Conservation (phyloP, 75 land plant genomes). For the Picea glauca region DNA sequence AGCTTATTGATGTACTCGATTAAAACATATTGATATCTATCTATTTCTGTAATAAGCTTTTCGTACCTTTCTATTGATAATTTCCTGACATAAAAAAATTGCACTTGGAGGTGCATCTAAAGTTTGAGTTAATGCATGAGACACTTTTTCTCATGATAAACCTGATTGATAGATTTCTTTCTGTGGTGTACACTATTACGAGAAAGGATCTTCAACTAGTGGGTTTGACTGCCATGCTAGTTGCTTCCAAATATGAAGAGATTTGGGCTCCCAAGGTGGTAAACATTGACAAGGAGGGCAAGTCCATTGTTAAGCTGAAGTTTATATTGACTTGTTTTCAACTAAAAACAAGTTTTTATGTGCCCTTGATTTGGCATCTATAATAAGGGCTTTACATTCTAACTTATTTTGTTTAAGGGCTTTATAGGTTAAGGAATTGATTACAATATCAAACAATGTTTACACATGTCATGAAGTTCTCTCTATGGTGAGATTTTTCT, state of each 20-base stretch:
- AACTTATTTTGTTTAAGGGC: neutral
- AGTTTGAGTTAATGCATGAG: slow-evolving; percentile 85
- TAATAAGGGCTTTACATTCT: neutral
- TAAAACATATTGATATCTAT: neutral
- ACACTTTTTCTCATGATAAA: slow-evolving; percentile 71
- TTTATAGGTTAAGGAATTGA: slow-evolving; percentile 45
- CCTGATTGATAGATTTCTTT: slow-evolving; percentile 64
- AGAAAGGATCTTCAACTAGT: slow-evolving; percentile 74
- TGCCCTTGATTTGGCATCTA: neutral
- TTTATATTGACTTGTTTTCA: neutral
- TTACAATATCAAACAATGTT: slow-evolving; percentile 54
- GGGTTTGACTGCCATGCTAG: slow-evolving; percentile 75
- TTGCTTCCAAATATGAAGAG: slow-evolving; percentile 93
- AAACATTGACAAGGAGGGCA: neutral
- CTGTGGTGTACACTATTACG: slow-evolving; percentile 23
- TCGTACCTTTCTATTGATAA: neutral
- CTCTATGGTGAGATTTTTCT: slow-evolving; percentile 44
- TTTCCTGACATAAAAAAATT: neutral
- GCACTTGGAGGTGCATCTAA: slow-evolving; percentile 65
- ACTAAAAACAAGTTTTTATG: neutral
- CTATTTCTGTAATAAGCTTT: neutral
- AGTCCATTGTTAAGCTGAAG: neutral
- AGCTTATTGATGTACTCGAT: slow-evolving; percentile 73
- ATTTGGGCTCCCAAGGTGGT: slow-evolving; percentile 84
- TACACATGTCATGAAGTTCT: slow-evolving; percentile 67